Evolutionary conservation across 1,284 basidiomycete genomes (phyloP).

Genomic region (Microbotryomycetes sp.): DNA sequence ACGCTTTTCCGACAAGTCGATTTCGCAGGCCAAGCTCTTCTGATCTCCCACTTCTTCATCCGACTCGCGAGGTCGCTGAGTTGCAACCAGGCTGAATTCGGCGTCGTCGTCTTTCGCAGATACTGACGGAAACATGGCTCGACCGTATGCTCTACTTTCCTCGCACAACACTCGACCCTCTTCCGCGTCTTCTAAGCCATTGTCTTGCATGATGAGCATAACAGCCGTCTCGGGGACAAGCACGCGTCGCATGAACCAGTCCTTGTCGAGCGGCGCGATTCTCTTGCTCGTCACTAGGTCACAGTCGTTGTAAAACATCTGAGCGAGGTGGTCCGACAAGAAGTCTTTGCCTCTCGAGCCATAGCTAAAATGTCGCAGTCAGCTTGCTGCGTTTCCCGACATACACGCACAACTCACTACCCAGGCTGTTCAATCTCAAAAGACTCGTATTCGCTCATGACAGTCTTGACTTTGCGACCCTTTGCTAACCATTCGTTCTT

Average conservation of each 20-base stretch:
- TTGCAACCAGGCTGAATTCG: no score
- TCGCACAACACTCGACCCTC: slow-evolving; percentile 8
- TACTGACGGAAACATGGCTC: slow-evolving; percentile 15
- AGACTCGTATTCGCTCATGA: slow-evolving; percentile 19
- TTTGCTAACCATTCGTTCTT: slow-evolving; percentile 13
- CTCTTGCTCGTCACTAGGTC: slow-evolving; percentile 7
- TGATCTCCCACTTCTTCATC: no score
- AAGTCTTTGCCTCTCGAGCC: slow-evolving; percentile 26
- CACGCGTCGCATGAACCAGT: slow-evolving; percentile 31
- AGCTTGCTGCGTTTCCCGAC: neutral
- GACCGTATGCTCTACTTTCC: slow-evolving; percentile 26
- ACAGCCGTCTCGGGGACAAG: slow-evolving; percentile 33
- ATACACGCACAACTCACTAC: slow-evolving; percentile 21
- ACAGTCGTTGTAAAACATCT: slow-evolving; percentile 4
- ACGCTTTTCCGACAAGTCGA: no score
- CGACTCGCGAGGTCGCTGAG: no score
- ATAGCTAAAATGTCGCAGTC: slow-evolving; percentile 18
- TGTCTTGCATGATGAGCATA: slow-evolving; percentile 25
- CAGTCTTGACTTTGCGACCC: slow-evolving; percentile 16
- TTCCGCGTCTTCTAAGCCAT: neutral
- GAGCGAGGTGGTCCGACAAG: slow-evolving; percentile 13
- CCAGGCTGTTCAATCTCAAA: slow-evolving; percentile 33
- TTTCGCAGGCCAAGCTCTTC: no score
- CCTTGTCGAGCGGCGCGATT: slow-evolving; percentile 16
- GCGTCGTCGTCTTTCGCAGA: slow-evolving; percentile 2